Percentiles rank a stretch among this genome's conserved stretches.
Evolutionary conservation across 2,329 filamentous ascomycete genomes (phyloP).

Genomic region (Alternaria sp.): DNA sequence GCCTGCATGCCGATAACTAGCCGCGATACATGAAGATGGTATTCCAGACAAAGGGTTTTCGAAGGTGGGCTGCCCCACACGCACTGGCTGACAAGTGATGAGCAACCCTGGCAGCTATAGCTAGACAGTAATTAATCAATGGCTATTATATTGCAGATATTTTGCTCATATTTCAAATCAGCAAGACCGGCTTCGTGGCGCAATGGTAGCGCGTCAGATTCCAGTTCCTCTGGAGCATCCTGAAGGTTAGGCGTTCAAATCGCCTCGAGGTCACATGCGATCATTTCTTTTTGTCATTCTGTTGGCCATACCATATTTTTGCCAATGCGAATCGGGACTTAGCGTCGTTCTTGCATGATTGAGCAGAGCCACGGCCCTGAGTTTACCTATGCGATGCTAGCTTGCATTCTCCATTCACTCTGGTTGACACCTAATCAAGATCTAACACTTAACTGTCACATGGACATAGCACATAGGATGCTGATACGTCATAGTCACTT

Average conservation of each 20-base stretch:
- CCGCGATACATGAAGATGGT: no score
- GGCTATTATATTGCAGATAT: no score
- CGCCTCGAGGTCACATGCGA: conserved; percentile 17
- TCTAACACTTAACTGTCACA: neutral
- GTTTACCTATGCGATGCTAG: neutral
- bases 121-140: no score
- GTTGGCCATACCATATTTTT: neutral
- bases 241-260: conserved; percentile 25
- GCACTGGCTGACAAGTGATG: neutral
- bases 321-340: neutral
- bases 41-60: neutral
- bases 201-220: conserved; percentile 25
- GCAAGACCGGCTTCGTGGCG: conserved; percentile 19
- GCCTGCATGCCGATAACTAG: neutral
- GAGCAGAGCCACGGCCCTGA: neutral
- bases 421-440: neutral
- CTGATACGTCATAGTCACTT: neutral
- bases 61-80: neutral
- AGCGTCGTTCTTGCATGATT: no score
- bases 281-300: neutral
- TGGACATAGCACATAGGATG: neutral
- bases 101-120: no score
- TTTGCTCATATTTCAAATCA: neutral
- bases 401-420: neutral
- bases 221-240: conserved; percentile 20